Evolutionary conservation across 371 early-diverging fungal species (phyloP).

Genomic region (Rhizopus sp.): DNA sequence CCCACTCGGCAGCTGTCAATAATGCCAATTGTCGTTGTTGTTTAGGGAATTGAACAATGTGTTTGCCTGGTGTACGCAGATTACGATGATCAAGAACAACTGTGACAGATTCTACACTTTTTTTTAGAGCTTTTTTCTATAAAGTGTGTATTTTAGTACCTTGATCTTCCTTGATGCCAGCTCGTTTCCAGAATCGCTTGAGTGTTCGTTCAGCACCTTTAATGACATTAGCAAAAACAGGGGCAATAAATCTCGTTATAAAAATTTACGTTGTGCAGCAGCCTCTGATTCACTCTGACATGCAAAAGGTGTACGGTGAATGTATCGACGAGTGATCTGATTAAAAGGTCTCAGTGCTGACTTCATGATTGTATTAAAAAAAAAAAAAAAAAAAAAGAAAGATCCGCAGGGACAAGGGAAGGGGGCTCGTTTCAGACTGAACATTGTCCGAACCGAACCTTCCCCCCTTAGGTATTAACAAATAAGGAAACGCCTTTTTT

Average conservation of each 20-base stretch:
- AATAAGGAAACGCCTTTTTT: slow-evolving; percentile 10
- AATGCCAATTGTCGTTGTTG: slow-evolving; percentile 69
- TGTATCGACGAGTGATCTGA: slow-evolving; percentile 8
- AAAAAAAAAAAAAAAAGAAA: background rate
- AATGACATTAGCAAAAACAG: background rate
- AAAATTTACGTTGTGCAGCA: slow-evolving; percentile 24
- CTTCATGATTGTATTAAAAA: background rate
- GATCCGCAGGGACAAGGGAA: background rate
- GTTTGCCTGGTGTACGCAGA: slow-evolving; percentile 84
- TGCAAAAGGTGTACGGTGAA: slow-evolving; percentile 17
- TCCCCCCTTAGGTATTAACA: slow-evolving; percentile 1
- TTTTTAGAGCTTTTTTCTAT: slow-evolving; percentile 1
- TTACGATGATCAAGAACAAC: slow-evolving; percentile 79
- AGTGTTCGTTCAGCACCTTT: slow-evolving; percentile 62
- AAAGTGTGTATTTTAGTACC: slow-evolving; percentile 33
- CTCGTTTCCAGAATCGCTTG: slow-evolving; percentile 78
- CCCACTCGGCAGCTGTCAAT: slow-evolving; percentile 94
- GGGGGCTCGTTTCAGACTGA: background rate
- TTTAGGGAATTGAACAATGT: slow-evolving; percentile 61
- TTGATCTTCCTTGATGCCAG: slow-evolving; percentile 59
- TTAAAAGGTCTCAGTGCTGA: background rate
- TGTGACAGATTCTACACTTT: slow-evolving; percentile 49
- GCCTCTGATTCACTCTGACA: slow-evolving; percentile 19
- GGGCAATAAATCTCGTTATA: no score
- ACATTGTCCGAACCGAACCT: background rate